A percentile compares a stretch with the other conserved stretches of the same genome.
Conservation (phyloP, 73 alveolate species). For the Tetrahymena malaccensis region DNA sequence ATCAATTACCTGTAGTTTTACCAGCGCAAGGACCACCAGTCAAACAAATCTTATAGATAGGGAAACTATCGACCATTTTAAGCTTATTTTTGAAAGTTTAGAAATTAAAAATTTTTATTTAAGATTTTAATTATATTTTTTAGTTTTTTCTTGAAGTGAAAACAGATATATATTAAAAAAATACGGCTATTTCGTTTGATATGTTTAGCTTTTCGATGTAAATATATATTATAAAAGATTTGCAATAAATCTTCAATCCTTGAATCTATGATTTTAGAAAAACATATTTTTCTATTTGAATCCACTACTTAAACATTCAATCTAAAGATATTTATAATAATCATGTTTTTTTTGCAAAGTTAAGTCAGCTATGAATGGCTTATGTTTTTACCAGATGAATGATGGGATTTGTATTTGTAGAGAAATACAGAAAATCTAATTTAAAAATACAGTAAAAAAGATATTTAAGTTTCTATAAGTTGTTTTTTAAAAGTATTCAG, state of each 20-base stretch:
- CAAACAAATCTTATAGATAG: constrained; percentile 34
- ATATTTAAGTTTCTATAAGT: too few relatives aligned
- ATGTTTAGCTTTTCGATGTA: neutral
- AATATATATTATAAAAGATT: neutral
- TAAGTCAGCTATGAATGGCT: neutral
- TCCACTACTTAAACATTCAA: neutral
- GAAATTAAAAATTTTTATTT: neutral
- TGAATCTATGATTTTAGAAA: neutral
- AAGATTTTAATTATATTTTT: neutral
- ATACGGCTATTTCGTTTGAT: neutral
- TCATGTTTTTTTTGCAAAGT: neutral
- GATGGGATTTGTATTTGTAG: too few relatives aligned
- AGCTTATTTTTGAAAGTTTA: neutral
- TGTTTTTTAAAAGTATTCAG: too few relatives aligned
- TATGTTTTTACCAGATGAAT: neutral
- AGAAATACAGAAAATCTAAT: too few relatives aligned
- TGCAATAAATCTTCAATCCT: neutral
- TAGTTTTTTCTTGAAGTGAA: neutral
- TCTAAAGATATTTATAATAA: neutral
- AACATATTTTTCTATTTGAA: neutral
- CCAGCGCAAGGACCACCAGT: constrained; percentile 91
- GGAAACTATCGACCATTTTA: neutral
- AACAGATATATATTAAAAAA: neutral
- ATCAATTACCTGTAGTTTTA: constrained; percentile 52
- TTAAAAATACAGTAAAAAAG: too few relatives aligned